Percentiles rank a stretch among this genome's conserved stretches.
phyloP scores from a whole-genome alignment of 2,329 filamentous ascomycete genomes.

The Hypoxylon sp. region DNA sequence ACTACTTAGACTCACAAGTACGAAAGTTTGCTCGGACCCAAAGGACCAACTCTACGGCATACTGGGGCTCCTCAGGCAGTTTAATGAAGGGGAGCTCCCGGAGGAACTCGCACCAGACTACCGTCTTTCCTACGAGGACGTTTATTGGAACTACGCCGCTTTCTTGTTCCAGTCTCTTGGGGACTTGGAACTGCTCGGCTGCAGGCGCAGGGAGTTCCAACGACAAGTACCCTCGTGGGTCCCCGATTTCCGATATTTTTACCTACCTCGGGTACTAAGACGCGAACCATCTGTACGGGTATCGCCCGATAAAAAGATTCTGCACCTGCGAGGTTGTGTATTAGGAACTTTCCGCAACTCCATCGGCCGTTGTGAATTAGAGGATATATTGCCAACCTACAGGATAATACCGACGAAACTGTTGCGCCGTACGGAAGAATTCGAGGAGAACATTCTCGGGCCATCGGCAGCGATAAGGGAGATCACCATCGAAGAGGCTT shows the following conservation, averaged over 20 bases:
- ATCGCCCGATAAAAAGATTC: constrained; percentile 28
- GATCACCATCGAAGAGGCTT: constrained; percentile 10
- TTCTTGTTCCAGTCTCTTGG: constrained; percentile 24
- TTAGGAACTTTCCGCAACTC: constrained; percentile 14
- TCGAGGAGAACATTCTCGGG: constrained; percentile 26
- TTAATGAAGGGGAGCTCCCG: constrained; percentile 30
- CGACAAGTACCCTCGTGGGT: constrained; percentile 43
- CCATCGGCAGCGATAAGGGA: constrained; percentile 18
- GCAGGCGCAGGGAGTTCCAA: background rate
- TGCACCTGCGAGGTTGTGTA: constrained; percentile 30
- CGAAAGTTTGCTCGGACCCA: constrained; percentile 19
- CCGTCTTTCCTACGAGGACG: constrained; percentile 16
- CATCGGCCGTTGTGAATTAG: background rate
- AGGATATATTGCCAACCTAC: background rate
- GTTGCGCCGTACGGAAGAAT: background rate
- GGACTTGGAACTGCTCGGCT: constrained; percentile 32
- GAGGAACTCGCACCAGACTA: constrained; percentile 38
- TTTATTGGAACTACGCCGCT: constrained; percentile 41
- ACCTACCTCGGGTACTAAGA: background rate
- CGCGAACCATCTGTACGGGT: constrained; percentile 9
- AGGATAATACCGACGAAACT: constrained; percentile 11
- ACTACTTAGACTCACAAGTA: background rate
- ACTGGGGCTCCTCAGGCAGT: constrained; percentile 18
- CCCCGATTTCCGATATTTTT: constrained; percentile 37
- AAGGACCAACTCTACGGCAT: constrained; percentile 38